Base-by-base conservation (phyloP, 2,329 filamentous ascomycete genomes). In the Colletotrichum eleusines region DNA sequence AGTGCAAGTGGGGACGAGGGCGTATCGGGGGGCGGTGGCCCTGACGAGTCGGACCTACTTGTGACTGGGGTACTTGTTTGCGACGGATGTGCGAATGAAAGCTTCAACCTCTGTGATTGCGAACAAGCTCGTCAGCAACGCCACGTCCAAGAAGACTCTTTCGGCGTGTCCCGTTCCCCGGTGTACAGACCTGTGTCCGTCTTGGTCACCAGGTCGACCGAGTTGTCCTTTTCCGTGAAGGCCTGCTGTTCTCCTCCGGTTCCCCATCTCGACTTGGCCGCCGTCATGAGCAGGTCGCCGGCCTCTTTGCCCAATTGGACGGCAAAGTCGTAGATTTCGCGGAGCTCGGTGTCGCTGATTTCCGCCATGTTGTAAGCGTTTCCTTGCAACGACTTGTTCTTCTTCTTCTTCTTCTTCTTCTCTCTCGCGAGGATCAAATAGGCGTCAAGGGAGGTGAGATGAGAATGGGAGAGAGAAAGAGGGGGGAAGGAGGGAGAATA, bases 171-270 rank as follows among this genome's bases (percentile, higher is more conserved):
- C 9, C 1, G 2, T 46, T 16, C 42, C 42, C 33, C 7, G n/a
- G 9, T 38, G 14, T 61, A 76, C 80, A 73, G 80, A 92, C 91
- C 90, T 80, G 92, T 87, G 77, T 94, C 92, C 0, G 91, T 92
- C 80, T 94, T 88, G 12, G 92, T 94, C 26, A 94, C 92, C 72
- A 94, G 88, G 78, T 94, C 92, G 14, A 94, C 92, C 1, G 91
- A 87, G 77, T 88, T 94, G 74, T 92, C 90, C 78, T 95, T 95
- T 80, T 94, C 91, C 9, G 84, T 81, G 65, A 87, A 84, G 1
- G 76, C 75, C 71, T 85, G 80, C 53, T 67, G 44, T 20, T 60
- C 26, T 77, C 75, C 69, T 73, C 69, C 46, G 46, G 80, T 82
- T 12, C 80, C 81, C 74, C 87, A 87, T 42, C 90, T 85, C 73